Percentiles rank a stretch among this genome's conserved stretches.
phyloP scores from a whole-genome alignment of 768 basidiomycete genomes.

The Cyclocybe cylindracea region DNA sequence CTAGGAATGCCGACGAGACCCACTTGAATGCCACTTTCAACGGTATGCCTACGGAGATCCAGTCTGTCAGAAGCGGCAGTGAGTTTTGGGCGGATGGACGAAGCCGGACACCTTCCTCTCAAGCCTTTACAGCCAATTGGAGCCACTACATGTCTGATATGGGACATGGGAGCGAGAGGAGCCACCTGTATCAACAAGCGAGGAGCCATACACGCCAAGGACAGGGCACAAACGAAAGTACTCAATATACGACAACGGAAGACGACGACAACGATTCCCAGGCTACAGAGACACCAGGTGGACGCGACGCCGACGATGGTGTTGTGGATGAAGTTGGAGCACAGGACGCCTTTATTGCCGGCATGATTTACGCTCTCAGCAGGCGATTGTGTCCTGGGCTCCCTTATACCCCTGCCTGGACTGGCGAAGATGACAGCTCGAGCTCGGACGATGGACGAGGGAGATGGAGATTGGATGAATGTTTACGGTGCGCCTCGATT shows the following conservation, averaged over 20 bases:
- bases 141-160: slow-evolving; percentile 31
- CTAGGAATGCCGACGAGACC: slow-evolving; percentile 6
- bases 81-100: slow-evolving; percentile 73
- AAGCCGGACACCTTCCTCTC: slow-evolving; percentile 56
- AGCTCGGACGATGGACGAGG: slow-evolving; percentile 44
- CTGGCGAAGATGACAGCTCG: slow-evolving; percentile 33
- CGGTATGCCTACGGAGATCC: slow-evolving; percentile 31
- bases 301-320: slow-evolving; percentile 38
- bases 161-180: slow-evolving; percentile 25
- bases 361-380: slow-evolving; percentile 84
- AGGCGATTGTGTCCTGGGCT: slow-evolving; percentile 69
- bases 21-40: slow-evolving; percentile 16
- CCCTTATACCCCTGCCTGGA: slow-evolving; percentile 68
- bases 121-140: slow-evolving; percentile 48
- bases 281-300: slow-evolving; percentile 53
- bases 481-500: slow-evolving; percentile 55
- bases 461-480: slow-evolving; percentile 81
- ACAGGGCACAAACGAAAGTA: slow-evolving; percentile 28
- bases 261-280: slow-evolving; percentile 62
- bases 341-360: slow-evolving; percentile 82
- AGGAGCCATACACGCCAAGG: slow-evolving; percentile 20
- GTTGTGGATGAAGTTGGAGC: slow-evolving; percentile 74
- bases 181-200: slow-evolving; percentile 17
- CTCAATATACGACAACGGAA: slow-evolving; percentile 30
- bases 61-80: slow-evolving; percentile 65